A percentile compares a stretch with the other conserved stretches of the same genome.
phyloP scores from a whole-genome alignment of 1,284 basidiomycete species.

The Heimioporus punctisporus region DNA sequence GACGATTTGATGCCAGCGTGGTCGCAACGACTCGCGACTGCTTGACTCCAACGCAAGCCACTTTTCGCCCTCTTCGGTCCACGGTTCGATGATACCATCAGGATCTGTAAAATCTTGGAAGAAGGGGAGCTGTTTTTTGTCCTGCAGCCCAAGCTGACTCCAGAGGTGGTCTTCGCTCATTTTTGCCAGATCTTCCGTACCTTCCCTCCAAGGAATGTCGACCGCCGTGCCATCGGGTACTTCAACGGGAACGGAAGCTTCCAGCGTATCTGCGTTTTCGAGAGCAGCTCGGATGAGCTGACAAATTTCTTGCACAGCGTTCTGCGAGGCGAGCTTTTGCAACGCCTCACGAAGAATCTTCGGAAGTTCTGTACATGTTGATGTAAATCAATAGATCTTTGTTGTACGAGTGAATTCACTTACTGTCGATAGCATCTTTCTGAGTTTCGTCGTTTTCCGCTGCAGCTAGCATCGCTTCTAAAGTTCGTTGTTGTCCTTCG shows the following conservation, averaged over 20 bases:
- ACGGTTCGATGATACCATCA: constrained; percentile 3
- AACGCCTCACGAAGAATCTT: neutral
- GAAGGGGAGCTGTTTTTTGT: neutral
- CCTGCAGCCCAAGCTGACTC: neutral
- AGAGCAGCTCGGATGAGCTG: neutral
- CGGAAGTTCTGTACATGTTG: neutral
- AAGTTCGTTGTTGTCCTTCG: neutral
- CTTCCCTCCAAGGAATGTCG: neutral
- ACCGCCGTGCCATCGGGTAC: neutral
- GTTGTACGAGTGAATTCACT: neutral
- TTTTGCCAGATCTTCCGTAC: neutral
- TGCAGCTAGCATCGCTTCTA: neutral
- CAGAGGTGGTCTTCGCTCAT: neutral
- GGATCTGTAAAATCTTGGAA: constrained; percentile 5
- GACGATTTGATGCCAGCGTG: constrained; percentile 17
- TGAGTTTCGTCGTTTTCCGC: neutral
- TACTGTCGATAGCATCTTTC: neutral
- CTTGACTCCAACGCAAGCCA: neutral
- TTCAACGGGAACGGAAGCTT: neutral
- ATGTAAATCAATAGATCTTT: neutral
- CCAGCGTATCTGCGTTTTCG: neutral
- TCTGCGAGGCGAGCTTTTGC: neutral
- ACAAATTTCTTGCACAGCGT: neutral
- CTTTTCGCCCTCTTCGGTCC: constrained; percentile 7
- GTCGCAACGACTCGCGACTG: neutral